These are phyloP conservation scores for Isabelozyma rhagii DNA, from an alignment of 805 yeast species.

Conservation along the genomic window DNA sequence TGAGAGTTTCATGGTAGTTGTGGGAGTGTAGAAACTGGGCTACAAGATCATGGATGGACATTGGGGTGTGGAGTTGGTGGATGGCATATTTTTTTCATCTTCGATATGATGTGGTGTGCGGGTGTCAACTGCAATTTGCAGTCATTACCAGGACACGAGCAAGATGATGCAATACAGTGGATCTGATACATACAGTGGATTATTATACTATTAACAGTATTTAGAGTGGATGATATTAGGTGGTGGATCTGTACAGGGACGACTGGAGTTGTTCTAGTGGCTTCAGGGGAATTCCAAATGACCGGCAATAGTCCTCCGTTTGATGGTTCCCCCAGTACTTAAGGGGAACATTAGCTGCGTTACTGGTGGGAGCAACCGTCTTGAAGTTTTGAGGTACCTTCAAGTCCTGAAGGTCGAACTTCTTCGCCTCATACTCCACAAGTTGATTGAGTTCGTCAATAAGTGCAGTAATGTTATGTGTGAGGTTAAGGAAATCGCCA, in stretches of 20 bases:
- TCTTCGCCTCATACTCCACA: conserved; percentile 15
- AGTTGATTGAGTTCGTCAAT: conserved; percentile 15
- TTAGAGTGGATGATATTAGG: too few relatives aligned
- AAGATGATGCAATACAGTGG: not conserved
- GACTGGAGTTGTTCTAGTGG: not conserved
- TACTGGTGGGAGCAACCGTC: conserved; percentile 22
- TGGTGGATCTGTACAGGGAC: too few relatives aligned
- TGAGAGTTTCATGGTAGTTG: conserved; percentile 44
- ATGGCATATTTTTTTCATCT: not conserved
- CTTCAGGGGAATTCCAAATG: conserved; percentile 13
- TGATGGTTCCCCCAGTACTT: conserved; percentile 36
- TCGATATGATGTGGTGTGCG: not conserved
- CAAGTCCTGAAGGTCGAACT: conserved; percentile 10
- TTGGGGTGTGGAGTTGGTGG: not conserved
- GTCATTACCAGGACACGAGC: too few relatives aligned
- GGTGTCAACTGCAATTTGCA: not conserved
- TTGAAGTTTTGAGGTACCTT: conserved; percentile 22
- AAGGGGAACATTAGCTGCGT: conserved; percentile 12
- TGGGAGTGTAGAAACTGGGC: conserved; percentile 59
- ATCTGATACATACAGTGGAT: too few relatives aligned
- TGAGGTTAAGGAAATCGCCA: conserved; percentile 11
- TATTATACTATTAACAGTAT: too few relatives aligned
- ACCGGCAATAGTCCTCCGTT: conserved; percentile 28
- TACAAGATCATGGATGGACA: conserved; percentile 36
- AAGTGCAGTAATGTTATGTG: conserved; percentile 4